Base-by-base conservation (phyloP, 1,284 basidiomycete species). In the Waitea zeae region DNA sequence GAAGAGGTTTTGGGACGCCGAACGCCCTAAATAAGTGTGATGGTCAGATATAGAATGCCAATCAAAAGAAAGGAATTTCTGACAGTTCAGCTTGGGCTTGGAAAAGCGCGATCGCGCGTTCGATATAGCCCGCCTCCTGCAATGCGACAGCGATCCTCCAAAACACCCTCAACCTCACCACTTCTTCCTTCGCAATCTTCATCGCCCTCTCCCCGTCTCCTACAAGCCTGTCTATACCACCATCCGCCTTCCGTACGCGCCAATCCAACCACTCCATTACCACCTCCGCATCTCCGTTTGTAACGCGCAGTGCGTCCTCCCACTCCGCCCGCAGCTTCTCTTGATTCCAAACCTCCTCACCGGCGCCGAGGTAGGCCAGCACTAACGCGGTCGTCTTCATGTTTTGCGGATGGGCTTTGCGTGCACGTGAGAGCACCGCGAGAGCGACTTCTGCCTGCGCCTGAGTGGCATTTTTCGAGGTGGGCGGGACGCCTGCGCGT, bases 261-360 rank as follows among this genome's bases (percentile, higher is more conserved):
- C 77, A 83, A 43, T 79, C 76, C 4, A 82, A 46, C 80, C 78
- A 86, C 41, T 74, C 74, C 52, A 79, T 64, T 66, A 69, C 75
- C 12, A 82, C 58, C 36, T 61, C 58, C 20, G 67, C 54, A 17
- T 57, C 24, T 26, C 29, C 15, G 11, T 14, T 17, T 30, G 14
- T 17, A 15, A 12, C 45, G 41, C 57, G 59, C 40, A 82, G 52
- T 1, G 78, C 71, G 27, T 66, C 60, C 34, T 79, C 73, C 86
- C 86, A 90, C 46, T 87, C 77, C 11, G 58, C 53, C 14, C 48
- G 41, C 7, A 76, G 44, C 51, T 70, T 63, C 32, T 57, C 55
- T 38, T 61, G 56, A 20, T 62, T 50, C 80, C 76, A 83, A n/a
- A 77, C 44, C 39, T 75, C 67, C 49, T 79, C 75, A 7, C 79